Evolutionary conservation across 768 basidiomycete genomes (phyloP).

Genomic region (Trametopsis cervina): DNA sequence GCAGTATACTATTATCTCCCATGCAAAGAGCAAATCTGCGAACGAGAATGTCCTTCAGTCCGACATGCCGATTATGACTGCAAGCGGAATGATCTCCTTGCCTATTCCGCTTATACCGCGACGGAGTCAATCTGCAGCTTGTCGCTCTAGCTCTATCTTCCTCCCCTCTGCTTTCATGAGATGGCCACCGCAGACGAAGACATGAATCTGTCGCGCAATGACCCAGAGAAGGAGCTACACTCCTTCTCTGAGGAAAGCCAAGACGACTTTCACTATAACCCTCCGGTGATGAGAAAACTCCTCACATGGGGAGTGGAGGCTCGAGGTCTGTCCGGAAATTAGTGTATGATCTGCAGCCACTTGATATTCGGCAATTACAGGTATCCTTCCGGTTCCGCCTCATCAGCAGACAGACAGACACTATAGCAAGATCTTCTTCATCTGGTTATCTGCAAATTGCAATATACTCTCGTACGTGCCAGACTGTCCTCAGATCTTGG

Average conservation of each 20-base stretch:
- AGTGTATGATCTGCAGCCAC: no score
- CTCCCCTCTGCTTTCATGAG: background rate
- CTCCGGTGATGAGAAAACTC: constrained; percentile 14
- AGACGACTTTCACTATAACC: constrained; percentile 1
- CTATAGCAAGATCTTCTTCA: constrained; percentile 34
- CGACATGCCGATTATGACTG: no score
- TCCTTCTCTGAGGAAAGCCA: background rate
- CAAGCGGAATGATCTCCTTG: no score
- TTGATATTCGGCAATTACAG: constrained; percentile 10
- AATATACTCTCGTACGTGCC: constrained; percentile 32
- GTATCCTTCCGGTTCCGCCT: constrained; percentile 29
- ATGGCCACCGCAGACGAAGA: background rate
- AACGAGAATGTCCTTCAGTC: no score
- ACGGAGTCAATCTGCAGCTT: background rate
- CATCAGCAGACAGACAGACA: constrained; percentile 31
- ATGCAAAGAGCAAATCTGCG: no score
- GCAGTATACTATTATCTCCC: no score
- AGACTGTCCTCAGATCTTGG: background rate
- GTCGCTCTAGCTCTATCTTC: background rate
- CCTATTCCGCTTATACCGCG: no score
- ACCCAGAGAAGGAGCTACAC: constrained; percentile 8
- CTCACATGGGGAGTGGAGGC: constrained; percentile 27
- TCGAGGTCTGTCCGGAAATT: constrained; percentile 26
- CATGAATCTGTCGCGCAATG: background rate
- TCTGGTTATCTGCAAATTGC: constrained; percentile 34